Evolutionary conservation across 371 early-diverging fungal species (phyloP).

Genomic region (Capillidium heterosporum): DNA sequence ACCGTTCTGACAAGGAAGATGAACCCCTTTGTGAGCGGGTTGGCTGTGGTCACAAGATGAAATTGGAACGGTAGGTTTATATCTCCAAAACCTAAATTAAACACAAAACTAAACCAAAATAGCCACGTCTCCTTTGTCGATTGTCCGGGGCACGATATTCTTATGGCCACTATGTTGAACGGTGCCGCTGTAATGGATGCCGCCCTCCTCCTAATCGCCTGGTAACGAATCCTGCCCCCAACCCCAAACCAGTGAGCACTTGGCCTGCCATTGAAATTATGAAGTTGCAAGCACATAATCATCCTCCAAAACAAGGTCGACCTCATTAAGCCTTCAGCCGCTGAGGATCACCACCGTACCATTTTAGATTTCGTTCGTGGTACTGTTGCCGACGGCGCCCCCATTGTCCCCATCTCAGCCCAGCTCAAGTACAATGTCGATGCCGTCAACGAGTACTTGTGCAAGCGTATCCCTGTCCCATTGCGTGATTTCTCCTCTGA

Average conservation of each 20-base stretch:
- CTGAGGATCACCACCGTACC: slow-evolving; percentile 85
- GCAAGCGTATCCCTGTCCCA: slow-evolving; percentile 95
- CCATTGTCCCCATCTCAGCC: slow-evolving; percentile 98
- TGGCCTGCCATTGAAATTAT: slow-evolving; percentile 99
- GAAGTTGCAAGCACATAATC: slow-evolving; percentile 94
- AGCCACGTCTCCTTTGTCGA: slow-evolving; percentile 99
- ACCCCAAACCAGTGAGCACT: slow-evolving; percentile 99
- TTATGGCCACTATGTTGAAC: slow-evolving; percentile 99
- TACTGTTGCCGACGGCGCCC: slow-evolving; percentile 92
- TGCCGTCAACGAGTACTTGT: slow-evolving; percentile 98
- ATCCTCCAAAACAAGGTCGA: slow-evolving; percentile 99
- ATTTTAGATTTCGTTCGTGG: slow-evolving; percentile 92
- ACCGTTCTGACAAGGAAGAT: slow-evolving; percentile 67
- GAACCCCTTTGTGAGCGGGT: slow-evolving; percentile 80
- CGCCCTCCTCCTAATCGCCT: slow-evolving; percentile 96
- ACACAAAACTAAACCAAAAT: not conserved
- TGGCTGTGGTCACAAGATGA: slow-evolving; percentile 79
- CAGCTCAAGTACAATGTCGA: slow-evolving; percentile 99
- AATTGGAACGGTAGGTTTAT: slow-evolving; percentile 41
- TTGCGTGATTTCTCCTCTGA: slow-evolving; percentile 82
- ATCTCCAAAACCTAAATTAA: slow-evolving; percentile 2
- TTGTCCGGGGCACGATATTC: slow-evolving; percentile 99
- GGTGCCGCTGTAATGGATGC: slow-evolving; percentile 99
- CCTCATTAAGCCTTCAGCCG: slow-evolving; percentile 89
- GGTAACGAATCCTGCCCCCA: slow-evolving; percentile 99